These are phyloP conservation scores for Candida orba DNA, from an alignment of 805 yeast genomes.

Conservation along the genomic window DNA sequence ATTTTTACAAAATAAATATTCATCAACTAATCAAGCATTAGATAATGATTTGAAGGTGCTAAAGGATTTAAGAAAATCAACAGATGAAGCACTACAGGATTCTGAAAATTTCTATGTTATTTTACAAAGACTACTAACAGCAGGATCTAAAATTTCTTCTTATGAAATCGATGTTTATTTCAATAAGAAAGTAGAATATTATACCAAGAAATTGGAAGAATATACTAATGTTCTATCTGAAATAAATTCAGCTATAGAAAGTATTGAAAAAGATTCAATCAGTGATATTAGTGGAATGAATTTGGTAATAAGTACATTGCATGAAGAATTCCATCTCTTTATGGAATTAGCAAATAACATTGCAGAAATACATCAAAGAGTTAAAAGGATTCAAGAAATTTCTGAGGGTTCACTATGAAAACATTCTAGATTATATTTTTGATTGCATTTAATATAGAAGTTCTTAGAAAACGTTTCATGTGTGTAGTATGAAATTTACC, in stretches of 20 bases:
- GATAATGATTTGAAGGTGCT: conserved; percentile 41
- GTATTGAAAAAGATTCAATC: conserved; percentile 45
- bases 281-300: conserved; percentile 37
- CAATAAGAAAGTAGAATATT: conserved; percentile 32
- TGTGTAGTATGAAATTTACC: too few species aligned
- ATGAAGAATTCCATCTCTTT: conserved; percentile 61
- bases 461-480: too few species aligned
- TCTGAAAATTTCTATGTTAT: conserved; percentile 47
- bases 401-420: conserved; percentile 9
- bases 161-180: conserved; percentile 52
- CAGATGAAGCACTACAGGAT: conserved; percentile 34
- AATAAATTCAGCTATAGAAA: conserved; percentile 58
- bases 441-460: not conserved
- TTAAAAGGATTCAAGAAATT: conserved; percentile 25
- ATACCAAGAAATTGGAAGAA: conserved; percentile 39
- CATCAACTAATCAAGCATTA: conserved; percentile 59
- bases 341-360: conserved; percentile 70
- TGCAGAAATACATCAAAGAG: conserved; percentile 61
- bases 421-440: not conserved
- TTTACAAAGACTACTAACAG: conserved; percentile 41
- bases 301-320: conserved; percentile 52
- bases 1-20: conserved; percentile 52
- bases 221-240: conserved; percentile 39
- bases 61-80: conserved; percentile 35
- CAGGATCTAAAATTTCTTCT: conserved; percentile 52